Conservation (phyloP, 2,329 filamentous ascomycete genomes). For the Neoscytalidium dimidiatum region DNA sequence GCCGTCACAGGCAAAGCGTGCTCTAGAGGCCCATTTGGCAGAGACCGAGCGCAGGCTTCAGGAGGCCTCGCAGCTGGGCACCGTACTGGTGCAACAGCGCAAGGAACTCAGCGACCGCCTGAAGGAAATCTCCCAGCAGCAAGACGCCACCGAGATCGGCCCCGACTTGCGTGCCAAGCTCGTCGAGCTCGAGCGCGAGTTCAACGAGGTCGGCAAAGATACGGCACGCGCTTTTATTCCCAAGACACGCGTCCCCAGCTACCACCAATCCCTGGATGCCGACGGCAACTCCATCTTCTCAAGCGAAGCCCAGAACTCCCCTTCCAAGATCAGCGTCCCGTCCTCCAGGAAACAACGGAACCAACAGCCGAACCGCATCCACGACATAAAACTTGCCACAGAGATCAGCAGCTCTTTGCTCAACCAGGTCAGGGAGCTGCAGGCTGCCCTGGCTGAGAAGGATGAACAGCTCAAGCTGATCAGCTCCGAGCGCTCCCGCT, state of each 20-base stretch:
- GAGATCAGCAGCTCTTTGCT: constrained; percentile 95
- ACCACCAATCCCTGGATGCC: constrained; percentile 30
- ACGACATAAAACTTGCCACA: constrained; percentile 97
- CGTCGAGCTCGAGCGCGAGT: constrained; percentile 87
- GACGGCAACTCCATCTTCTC: constrained; percentile 60
- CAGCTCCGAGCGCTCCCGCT: constrained; percentile 71
- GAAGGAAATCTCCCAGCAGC: constrained; percentile 78
- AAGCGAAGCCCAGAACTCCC: constrained; percentile 79
- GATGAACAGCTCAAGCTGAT: constrained; percentile 80
- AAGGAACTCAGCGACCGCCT: constrained; percentile 79
- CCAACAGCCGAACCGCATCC: constrained; percentile 81
- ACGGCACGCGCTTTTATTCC: constrained; percentile 88
- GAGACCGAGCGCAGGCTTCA: constrained; percentile 91
- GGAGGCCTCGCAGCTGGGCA: constrained; percentile 87
- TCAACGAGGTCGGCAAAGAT: constrained; percentile 89
- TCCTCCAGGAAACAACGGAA: constrained; percentile 82
- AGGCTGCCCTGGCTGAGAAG: constrained; percentile 79
- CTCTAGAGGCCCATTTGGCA: constrained; percentile 84
- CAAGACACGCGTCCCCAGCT: constrained; percentile 71
- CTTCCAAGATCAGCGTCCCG: constrained; percentile 84
- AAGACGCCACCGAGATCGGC: constrained; percentile 70
- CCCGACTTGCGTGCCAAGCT: constrained; percentile 82
- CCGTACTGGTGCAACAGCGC: constrained; percentile 82
- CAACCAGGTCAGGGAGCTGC: constrained; percentile 88
- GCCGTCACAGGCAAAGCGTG: constrained; percentile 82